Base-by-base conservation (phyloP, 2,329 filamentous ascomycete genomes). In the Clonostachys byssicola region DNA sequence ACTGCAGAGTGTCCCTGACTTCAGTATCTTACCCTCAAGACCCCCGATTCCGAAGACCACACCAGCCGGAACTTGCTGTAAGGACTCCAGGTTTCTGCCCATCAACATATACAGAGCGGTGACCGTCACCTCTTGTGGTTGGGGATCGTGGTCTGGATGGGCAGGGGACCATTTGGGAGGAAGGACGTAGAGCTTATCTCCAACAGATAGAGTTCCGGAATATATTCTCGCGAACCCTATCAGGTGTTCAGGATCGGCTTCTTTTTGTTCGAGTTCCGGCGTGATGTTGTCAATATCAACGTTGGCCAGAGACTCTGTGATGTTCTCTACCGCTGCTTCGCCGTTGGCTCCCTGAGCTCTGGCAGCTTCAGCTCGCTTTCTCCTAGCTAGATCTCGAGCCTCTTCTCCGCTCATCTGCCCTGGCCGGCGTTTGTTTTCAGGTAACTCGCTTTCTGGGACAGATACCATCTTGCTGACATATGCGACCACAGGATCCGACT, bases 401-500 rank as follows among this genome's bases (percentile, higher is more conserved):
- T 97, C 94, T 52, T 96, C 94, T 2, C 90, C 87, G 38, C 82
- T 95, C 59, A 97, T 77, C 40, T 84, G 83, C 1, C 86, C 85
- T 14, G 70, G 65, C 14, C 83, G 78, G 42, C 89, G 79, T 65
- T 87, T 95, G 64, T 96, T 96, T 45, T 92, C 82, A 0, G 89
- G 88, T 6, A 99, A 73, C 57, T 99, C 92, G 65, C 89, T 96
- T 60, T 95, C 89, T 0, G 91, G 92, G 12, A 99, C 78, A 0
- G 94, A 94, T 2, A 97, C 89, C 91, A 99, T 96, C 65, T 99
- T 99, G 70, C 92, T 97, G 51, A 99, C 89, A 55, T 96, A 99
- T 9, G 89, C 92, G 2, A 99, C 89, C 0, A 95, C 83, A 0
- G 92, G 92, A 48, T 88, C 86, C 1, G 83, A 76, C 38, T 80